These are phyloP conservation scores for Xylaria sp. DNA, from an alignment of 2,329 filamentous ascomycete genomes.

Conservation along the genomic window DNA sequence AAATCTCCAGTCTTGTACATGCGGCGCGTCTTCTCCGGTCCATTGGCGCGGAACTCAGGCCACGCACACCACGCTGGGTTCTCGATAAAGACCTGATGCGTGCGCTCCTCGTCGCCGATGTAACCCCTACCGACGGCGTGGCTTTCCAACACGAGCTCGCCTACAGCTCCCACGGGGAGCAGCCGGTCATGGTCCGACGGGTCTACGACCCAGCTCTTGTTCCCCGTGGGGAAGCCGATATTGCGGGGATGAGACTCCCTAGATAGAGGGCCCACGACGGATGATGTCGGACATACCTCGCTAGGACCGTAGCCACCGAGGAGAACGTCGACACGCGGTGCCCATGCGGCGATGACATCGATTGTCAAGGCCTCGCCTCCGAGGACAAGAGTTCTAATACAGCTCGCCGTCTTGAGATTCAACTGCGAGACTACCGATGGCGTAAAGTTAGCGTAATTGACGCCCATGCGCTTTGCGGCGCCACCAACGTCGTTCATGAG, in stretches of 20 bases:
- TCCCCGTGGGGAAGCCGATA: constrained; percentile 14
- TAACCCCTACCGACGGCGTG: constrained; percentile 22
- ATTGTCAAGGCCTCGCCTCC: constrained; percentile 18
- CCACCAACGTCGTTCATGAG: constrained; percentile 19
- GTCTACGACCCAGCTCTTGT: constrained; percentile 22
- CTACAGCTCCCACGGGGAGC: constrained; percentile 20
- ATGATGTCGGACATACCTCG: constrained; percentile 22
- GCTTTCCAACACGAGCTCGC: constrained; percentile 24
- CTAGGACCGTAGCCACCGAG: constrained; percentile 26
- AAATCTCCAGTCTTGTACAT: constrained; percentile 28
- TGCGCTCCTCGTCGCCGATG: constrained; percentile 28
- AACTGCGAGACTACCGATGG: constrained; percentile 20
- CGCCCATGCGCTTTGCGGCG: constrained; percentile 15
- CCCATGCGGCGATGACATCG: constrained; percentile 21
- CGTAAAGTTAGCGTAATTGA: constrained; percentile 25
- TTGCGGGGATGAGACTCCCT: constrained; percentile 6
- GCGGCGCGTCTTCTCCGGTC: constrained; percentile 6
- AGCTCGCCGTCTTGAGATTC: constrained; percentile 14
- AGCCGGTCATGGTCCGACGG: constrained; percentile 24
- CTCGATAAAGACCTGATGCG: constrained; percentile 11
- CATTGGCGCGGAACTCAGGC: constrained; percentile 11
- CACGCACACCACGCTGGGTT: constrained; percentile 19
- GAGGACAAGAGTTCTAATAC: constrained; percentile 22
- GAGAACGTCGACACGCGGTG: constrained; percentile 17
- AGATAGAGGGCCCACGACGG: constrained; percentile 19